phyloP scores from a whole-genome alignment of 179 eudicot genomes.

The Camellia oleifera region DNA sequence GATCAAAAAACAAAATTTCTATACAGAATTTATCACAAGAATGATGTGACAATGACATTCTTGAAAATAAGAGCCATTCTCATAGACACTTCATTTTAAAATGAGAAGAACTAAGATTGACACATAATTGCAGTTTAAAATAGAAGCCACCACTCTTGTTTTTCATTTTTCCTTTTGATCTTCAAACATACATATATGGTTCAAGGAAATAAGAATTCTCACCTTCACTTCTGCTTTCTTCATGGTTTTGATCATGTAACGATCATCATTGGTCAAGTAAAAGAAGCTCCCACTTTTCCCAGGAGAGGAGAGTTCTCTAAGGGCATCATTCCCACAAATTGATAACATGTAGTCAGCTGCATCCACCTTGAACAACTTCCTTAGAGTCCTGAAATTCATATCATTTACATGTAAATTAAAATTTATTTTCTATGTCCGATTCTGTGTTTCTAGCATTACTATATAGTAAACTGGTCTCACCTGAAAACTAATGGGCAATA shows the following conservation, averaged over 20 bases:
- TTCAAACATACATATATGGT: background rate
- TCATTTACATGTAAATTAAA: background rate
- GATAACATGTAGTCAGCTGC: slow-evolving; percentile 94
- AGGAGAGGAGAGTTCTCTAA: slow-evolving; percentile 87
- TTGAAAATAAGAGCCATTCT: too few species aligned
- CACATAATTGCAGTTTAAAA: too few species aligned
- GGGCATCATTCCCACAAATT: slow-evolving; percentile 85
- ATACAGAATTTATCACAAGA: too few species aligned
- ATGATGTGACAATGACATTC: too few species aligned
- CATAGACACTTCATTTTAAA: too few species aligned
- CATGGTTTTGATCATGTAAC: slow-evolving; percentile 95
- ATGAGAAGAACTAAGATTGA: too few species aligned
- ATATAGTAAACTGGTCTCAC: slow-evolving; percentile 25
- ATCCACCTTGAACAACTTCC: slow-evolving; percentile 93
- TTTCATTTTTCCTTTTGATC: background rate
- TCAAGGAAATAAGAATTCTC: slow-evolving; percentile 11
- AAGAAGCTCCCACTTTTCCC: slow-evolving; percentile 97
- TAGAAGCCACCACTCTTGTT: too few species aligned
- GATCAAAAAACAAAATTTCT: too few species aligned
- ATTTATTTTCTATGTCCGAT: too few species aligned
- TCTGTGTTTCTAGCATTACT: too few species aligned
- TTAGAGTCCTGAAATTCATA: slow-evolving; percentile 51
- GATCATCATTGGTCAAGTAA: slow-evolving; percentile 85
- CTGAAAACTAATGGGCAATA: slow-evolving; percentile 97
- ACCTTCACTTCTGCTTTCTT: slow-evolving; percentile 93